These are phyloP conservation scores for Aplosporella prunicola DNA, from an alignment of 2,329 filamentous ascomycete species.

Conservation along the genomic window DNA sequence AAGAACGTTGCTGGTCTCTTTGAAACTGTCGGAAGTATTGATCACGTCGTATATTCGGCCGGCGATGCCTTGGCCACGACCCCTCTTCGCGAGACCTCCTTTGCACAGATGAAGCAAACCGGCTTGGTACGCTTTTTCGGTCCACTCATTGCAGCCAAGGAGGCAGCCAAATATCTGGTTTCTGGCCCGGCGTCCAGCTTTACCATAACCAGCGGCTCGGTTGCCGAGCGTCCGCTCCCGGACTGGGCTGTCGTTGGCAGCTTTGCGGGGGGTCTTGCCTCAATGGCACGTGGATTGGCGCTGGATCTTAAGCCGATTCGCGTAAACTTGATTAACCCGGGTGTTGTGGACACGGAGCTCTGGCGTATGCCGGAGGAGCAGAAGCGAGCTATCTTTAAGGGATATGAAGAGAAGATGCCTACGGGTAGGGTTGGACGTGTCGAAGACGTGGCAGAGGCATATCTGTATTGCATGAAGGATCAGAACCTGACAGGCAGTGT, in stretches of 20 bases:
- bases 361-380: conserved; percentile 27
- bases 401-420: conserved; percentile 16
- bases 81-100: conserved; percentile 33
- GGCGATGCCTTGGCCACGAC: conserved; percentile 37
- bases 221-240: conserved; percentile 42
- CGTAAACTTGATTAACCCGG: conserved; percentile 54
- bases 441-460: conserved; percentile 34
- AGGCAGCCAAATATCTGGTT: conserved; percentile 37
- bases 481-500: conserved; percentile 36
- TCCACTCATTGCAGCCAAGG: conserved; percentile 45
- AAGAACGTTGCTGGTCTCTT: conserved; percentile 40
- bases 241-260: conserved; percentile 43
- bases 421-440: conserved; percentile 20
- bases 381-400: conserved; percentile 18
- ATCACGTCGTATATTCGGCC: conserved; percentile 52
- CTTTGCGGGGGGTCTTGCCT: conserved; percentile 43
- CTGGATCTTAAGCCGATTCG: conserved; percentile 54
- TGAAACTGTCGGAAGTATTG: conserved; percentile 27
- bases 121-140: conserved; percentile 44
- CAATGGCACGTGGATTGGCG: conserved; percentile 48
- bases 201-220: conserved; percentile 47
- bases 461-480: conserved; percentile 40
- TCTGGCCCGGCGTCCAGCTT: conserved; percentile 38
- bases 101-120: conserved; percentile 33
- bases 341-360: conserved; percentile 38